Conservation (phyloP, 768 basidiomycete species). For the Saitozyma sp. region DNA sequence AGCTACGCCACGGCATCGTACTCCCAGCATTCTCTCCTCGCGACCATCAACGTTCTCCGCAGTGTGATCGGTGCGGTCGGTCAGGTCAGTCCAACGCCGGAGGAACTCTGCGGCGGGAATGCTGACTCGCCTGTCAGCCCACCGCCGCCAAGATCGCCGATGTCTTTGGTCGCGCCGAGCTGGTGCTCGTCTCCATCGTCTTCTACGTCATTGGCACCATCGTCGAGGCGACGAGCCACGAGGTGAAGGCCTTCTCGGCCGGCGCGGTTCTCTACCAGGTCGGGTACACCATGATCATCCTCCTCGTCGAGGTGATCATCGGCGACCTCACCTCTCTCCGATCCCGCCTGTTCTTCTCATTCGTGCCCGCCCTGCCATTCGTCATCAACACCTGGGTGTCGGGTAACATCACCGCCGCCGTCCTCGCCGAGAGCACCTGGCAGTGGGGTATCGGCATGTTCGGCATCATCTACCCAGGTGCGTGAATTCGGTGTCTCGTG, state of each 20-base stretch:
- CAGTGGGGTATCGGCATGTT: constrained; percentile 46
- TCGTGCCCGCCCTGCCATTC: constrained; percentile 45
- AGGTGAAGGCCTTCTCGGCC: constrained; percentile 39
- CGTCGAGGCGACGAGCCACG: constrained; percentile 37
- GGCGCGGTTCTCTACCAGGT: constrained; percentile 49
- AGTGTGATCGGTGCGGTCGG: constrained; percentile 43
- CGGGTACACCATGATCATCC: constrained; percentile 41
- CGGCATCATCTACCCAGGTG: constrained; percentile 42
- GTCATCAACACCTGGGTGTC: constrained; percentile 50
- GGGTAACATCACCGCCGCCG: constrained; percentile 36
- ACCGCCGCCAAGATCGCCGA: constrained; percentile 46
- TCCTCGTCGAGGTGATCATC: constrained; percentile 49
- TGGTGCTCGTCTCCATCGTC: constrained; percentile 40
- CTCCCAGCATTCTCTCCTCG: constrained; percentile 28
- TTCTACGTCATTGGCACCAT: constrained; percentile 50
- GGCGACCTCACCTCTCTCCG: constrained; percentile 46
- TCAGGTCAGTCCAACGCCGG: constrained; percentile 18
- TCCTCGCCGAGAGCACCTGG: constrained; percentile 37
- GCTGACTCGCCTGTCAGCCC: constrained; percentile 16
- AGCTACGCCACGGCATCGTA: constrained; percentile 26
- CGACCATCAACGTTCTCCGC: constrained; percentile 48
- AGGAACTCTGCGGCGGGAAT: neutral
- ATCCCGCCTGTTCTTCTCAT: constrained; percentile 45
- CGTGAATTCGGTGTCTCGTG: neutral
- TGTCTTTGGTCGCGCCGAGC: constrained; percentile 45